phyloP scores from a whole-genome alignment of 2,329 filamentous ascomycete genomes.

The Aspergillus pseudoviridinutans region DNA sequence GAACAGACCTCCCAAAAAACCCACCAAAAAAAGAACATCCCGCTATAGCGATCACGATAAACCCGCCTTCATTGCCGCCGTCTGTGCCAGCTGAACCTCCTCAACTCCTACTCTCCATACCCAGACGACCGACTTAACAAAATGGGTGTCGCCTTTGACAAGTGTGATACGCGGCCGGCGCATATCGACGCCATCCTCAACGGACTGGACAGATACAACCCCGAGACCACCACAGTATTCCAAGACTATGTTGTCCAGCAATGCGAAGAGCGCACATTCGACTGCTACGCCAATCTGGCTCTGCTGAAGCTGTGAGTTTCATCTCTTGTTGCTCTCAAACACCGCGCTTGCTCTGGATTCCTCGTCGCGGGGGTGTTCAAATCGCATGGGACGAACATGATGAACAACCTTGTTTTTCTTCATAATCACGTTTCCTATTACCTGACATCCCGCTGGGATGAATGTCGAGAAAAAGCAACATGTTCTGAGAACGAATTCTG shows the following conservation, averaged over 20 bases:
- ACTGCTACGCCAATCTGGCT: conserved; percentile 95
- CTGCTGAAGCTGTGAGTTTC: conserved; percentile 82
- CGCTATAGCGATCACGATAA: conserved; percentile 7
- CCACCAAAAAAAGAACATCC: conserved; percentile 16
- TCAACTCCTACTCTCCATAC: neutral
- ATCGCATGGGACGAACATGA: conserved; percentile 49
- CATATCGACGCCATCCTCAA: conserved; percentile 92
- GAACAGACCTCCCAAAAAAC: conserved; percentile 22
- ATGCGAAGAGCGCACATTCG: conserved; percentile 90
- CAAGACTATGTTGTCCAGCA: conserved; percentile 93
- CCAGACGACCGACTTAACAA: conserved; percentile 9
- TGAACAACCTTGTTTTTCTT: conserved; percentile 57
- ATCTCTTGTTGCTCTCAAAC: conserved; percentile 6
- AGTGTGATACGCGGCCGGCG: conserved; percentile 85
- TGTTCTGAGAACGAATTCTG: conserved; percentile 61
- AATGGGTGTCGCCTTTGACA: conserved; percentile 62
- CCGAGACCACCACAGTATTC: conserved; percentile 87
- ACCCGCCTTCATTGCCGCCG: conserved; percentile 7
- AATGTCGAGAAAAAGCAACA: conserved; percentile 65
- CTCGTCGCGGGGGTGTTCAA: neutral
- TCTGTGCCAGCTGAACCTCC: conserved; percentile 1
- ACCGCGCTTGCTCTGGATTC: neutral
- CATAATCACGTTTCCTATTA: conserved; percentile 96
- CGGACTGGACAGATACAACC: conserved; percentile 97
- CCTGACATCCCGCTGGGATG: conserved; percentile 61